Percentiles rank a stretch among this genome's conserved stretches.
These are phyloP conservation scores for Epichloe hybrida DNA, from an alignment of 2,329 filamentous ascomycete genomes.

Conservation along the genomic window DNA sequence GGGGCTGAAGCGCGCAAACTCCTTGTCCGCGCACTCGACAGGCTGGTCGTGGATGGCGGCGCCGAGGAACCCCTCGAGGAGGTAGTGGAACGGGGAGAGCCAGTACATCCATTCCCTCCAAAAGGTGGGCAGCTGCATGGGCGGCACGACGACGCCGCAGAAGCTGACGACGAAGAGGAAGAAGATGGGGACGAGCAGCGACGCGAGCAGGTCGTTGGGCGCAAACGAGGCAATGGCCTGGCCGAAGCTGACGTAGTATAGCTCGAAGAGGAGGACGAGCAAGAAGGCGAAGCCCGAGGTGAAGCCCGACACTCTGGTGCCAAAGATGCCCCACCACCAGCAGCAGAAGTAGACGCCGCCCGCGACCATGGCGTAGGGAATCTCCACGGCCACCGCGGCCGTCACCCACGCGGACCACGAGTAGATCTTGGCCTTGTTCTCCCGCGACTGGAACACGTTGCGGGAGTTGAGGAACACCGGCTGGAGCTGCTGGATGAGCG, in stretches of 20 bases:
- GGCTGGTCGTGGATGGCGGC: conserved; percentile 40
- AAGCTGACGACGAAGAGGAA: conserved; percentile 59
- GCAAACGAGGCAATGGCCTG: conserved; percentile 54
- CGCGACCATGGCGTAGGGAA: conserved; percentile 54
- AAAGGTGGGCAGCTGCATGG: conserved; percentile 42
- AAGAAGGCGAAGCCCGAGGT: conserved; percentile 49
- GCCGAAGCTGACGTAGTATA: conserved; percentile 52
- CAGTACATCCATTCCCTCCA: conserved; percentile 55
- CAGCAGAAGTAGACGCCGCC: conserved; percentile 36
- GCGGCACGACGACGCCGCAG: conserved; percentile 57
- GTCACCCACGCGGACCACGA: conserved; percentile 59
- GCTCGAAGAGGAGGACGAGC: conserved; percentile 50
- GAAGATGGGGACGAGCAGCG: conserved; percentile 52
- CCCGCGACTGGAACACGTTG: conserved; percentile 55
- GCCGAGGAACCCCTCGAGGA: conserved; percentile 48
- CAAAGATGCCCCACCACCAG: conserved; percentile 44
- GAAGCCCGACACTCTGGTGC: conserved; percentile 37
- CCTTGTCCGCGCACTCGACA: conserved; percentile 39
- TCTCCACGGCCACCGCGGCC: conserved; percentile 51
- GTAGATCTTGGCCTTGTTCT: conserved; percentile 69
- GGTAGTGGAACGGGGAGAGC: conserved; percentile 54
- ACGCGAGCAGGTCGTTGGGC: conserved; percentile 54
- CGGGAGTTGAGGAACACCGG: conserved; percentile 55
- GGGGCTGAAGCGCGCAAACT: conserved; percentile 46
- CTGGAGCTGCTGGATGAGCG: conserved; percentile 65